These are phyloP conservation scores for Apiospora kogelbergensis DNA, from an alignment of 2,329 filamentous ascomycete species.

Conservation along the genomic window DNA sequence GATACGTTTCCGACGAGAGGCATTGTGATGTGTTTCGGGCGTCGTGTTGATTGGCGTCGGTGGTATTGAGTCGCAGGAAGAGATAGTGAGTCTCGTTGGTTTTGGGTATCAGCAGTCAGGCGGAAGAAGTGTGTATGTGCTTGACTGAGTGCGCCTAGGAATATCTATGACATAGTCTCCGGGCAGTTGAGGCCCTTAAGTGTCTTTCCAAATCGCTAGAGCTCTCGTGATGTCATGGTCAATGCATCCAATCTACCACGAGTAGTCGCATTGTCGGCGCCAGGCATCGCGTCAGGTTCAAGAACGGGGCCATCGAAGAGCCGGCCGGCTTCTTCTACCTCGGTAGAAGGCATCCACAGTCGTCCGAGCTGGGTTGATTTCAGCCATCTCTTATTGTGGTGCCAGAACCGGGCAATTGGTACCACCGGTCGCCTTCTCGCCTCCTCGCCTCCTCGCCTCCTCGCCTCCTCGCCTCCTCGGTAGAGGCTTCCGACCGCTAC, in stretches of 20 bases:
- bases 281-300: not conserved
- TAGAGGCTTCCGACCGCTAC: not conserved
- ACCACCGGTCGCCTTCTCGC: not conserved
- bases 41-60: not conserved
- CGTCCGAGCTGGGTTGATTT: not conserved
- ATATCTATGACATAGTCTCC: too few species aligned
- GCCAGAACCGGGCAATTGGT: not conserved
- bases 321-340: not conserved
- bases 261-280: not conserved
- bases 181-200: not conserved
- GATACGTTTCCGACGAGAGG: constrained; percentile 13
- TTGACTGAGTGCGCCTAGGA: not conserved
- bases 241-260: not conserved
- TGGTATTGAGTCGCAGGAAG: not conserved
- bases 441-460: too few species aligned
- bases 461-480: not conserved
- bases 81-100: not conserved
- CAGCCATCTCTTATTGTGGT: not conserved
- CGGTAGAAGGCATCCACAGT: not conserved
- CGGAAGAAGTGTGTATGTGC: not conserved
- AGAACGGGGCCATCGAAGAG: not conserved
- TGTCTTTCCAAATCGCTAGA: not conserved
- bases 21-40: constrained; percentile 3
- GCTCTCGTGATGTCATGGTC: not conserved
- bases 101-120: not conserved